Percentiles rank a stretch among this genome's conserved stretches.
Evolutionary conservation across 768 basidiomycete genomes (phyloP).

Genomic region (Porphyrellus cyaneotinctus): DNA sequence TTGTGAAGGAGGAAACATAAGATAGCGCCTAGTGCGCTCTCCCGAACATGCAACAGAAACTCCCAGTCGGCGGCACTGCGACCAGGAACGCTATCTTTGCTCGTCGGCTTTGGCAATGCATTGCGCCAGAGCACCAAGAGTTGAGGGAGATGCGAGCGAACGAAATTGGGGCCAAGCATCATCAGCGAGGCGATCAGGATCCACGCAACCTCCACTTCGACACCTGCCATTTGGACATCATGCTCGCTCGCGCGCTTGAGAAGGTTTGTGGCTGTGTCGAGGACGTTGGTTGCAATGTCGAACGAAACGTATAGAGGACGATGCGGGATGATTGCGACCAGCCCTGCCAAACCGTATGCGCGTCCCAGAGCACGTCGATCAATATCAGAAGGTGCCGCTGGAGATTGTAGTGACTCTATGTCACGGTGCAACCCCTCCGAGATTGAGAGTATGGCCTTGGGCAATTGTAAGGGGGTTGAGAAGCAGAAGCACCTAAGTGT

Average conservation of each 20-base stretch:
- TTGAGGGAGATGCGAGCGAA: slow-evolving; percentile 89
- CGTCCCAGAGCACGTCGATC: slow-evolving; percentile 75
- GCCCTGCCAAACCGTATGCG: slow-evolving; percentile 83
- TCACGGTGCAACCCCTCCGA: slow-evolving; percentile 84
- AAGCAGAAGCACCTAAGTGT: slow-evolving; percentile 87
- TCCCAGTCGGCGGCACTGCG: slow-evolving; percentile 79
- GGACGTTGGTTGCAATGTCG: slow-evolving; percentile 85
- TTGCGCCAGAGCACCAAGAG: slow-evolving; percentile 96
- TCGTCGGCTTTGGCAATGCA: slow-evolving; percentile 90
- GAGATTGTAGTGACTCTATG: slow-evolving; percentile 66
- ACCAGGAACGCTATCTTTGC: slow-evolving; percentile 69
- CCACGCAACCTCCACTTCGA: slow-evolving; percentile 95
- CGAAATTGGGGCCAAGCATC: slow-evolving; percentile 90
- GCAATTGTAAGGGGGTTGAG: slow-evolving; percentile 80
- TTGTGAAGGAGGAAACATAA: slow-evolving; percentile 86
- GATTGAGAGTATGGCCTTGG: slow-evolving; percentile 71
- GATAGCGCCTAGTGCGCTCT: slow-evolving; percentile 86
- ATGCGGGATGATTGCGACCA: slow-evolving; percentile 81
- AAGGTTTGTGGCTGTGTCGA: slow-evolving; percentile 86
- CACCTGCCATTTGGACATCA: slow-evolving; percentile 71
- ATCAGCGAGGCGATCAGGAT: slow-evolving; percentile 85
- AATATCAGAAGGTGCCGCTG: slow-evolving; percentile 67
- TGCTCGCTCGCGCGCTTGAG: slow-evolving; percentile 91
- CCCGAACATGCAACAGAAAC: slow-evolving; percentile 87
- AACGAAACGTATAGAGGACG: slow-evolving; percentile 93